Conservation (phyloP, 345 rosid genomes). For the Linum lewisii region DNA sequence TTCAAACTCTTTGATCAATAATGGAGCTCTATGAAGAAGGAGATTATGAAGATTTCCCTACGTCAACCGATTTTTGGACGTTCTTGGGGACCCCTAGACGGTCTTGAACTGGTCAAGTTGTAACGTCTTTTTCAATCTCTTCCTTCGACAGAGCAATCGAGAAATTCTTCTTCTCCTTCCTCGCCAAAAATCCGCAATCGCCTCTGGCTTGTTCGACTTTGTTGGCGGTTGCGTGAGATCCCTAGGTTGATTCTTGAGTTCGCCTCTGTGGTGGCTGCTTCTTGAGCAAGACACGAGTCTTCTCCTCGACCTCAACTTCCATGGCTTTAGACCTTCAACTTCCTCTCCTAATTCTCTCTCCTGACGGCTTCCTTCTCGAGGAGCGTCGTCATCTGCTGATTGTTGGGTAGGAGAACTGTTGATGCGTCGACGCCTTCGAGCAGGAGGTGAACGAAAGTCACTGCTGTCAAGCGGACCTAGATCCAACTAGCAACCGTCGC, state of each 20-base stretch:
- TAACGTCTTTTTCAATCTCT: conserved; percentile 25
- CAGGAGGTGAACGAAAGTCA: conserved; percentile 33
- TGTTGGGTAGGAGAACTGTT: conserved; percentile 9
- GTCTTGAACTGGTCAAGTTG: conserved; percentile 20
- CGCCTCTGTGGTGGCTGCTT: no score
- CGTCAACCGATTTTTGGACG: conserved; percentile 24
- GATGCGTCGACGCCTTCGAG: conserved; percentile 2
- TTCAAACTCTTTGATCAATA: background rate
- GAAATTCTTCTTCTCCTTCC: conserved; percentile 17
- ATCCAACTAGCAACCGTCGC: conserved; percentile 39
- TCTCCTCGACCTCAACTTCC: conserved; percentile 68
- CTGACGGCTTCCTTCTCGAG: conserved; percentile 14
- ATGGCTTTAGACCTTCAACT: conserved; percentile 32
- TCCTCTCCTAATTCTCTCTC: conserved; percentile 26
- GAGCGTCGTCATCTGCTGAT: conserved; percentile 10
- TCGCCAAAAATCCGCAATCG: background rate
- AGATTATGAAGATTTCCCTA: background rate
- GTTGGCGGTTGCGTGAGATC: conserved; percentile 12
- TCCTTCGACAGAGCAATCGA: conserved; percentile 19
- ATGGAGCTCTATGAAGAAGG: background rate
- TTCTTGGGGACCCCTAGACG: conserved; percentile 19
- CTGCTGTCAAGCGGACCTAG: conserved; percentile 54
- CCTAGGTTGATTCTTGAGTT: conserved; percentile 14
- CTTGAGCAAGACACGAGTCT: background rate
- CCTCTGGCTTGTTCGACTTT: conserved; percentile 17